Evolutionary conservation across 805 yeast species (phyloP).

Genomic region (Tetrapisispora namnaoensis): DNA sequence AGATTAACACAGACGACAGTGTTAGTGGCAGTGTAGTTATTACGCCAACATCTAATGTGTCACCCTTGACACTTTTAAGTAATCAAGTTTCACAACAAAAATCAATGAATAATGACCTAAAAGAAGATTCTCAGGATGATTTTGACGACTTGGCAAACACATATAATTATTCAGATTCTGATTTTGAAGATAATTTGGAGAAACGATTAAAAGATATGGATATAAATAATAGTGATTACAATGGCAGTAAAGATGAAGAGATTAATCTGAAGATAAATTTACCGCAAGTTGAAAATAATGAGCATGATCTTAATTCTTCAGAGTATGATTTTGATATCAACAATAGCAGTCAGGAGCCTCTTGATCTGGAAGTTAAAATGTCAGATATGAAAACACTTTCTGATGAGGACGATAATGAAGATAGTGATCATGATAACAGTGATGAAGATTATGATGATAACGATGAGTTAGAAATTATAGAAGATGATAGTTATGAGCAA

Average conservation of each 20-base stretch:
- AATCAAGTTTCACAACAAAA: background rate
- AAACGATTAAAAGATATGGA: slow-evolving; percentile 20
- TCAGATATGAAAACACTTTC: background rate
- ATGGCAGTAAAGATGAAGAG: background rate
- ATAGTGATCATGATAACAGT: slow-evolving; percentile 7
- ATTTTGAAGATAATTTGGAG: slow-evolving; percentile 29
- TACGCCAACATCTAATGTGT: slow-evolving; percentile 8
- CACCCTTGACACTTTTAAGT: background rate
- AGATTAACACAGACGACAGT: slow-evolving; percentile 9
- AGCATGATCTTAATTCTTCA: background rate
- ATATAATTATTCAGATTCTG: slow-evolving; percentile 29
- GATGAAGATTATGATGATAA: slow-evolving; percentile 13
- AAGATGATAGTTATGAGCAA: slow-evolving; percentile 34
- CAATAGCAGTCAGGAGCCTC: background rate
- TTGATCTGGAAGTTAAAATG: background rate
- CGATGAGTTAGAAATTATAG: slow-evolving; percentile 13
- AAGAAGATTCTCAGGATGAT: background rate
- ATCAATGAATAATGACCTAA: background rate
- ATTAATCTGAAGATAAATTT: background rate
- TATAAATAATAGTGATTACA: background rate
- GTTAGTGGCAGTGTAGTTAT: slow-evolving; percentile 25
- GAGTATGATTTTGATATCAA: background rate
- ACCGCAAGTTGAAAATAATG: background rate
- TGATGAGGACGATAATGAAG: background rate
- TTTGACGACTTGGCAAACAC: background rate